Evolutionary conservation across 345 rosid species (phyloP).

Genomic region (Eucalyptus erythrocorys): DNA sequence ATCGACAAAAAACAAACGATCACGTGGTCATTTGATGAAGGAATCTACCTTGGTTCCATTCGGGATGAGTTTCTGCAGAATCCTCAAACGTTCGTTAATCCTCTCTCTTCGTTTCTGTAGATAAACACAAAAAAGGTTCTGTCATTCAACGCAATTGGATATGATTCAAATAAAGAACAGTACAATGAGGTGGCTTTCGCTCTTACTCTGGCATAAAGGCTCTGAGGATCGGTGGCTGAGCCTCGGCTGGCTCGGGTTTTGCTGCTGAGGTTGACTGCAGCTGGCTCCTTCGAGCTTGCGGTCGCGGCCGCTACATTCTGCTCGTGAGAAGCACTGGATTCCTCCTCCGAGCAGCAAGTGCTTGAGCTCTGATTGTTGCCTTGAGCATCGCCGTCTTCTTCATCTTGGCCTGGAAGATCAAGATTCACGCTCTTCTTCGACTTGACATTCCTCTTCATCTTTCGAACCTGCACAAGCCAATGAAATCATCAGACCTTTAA

Average conservation of each 20-base stretch:
- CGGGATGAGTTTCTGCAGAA: slow-evolving; percentile 70
- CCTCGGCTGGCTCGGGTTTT: slow-evolving; percentile 72
- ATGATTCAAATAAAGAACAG: not conserved
- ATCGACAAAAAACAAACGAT: not conserved
- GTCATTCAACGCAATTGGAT: not conserved
- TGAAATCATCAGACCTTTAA: not conserved
- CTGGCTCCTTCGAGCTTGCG: slow-evolving; percentile 20
- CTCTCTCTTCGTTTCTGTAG: slow-evolving; percentile 84
- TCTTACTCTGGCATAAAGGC: slow-evolving; percentile 76
- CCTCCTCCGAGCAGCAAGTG: slow-evolving; percentile 46
- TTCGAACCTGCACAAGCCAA: slow-evolving; percentile 15
- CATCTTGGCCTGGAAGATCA: slow-evolving; percentile 4
- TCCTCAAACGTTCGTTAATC: slow-evolving; percentile 65
- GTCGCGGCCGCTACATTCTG: slow-evolving; percentile 6
- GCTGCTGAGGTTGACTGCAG: slow-evolving; percentile 35
- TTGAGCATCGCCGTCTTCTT: slow-evolving; percentile 15
- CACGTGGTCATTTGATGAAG: not conserved
- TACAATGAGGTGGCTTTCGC: not conserved
- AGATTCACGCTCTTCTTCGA: slow-evolving; percentile 21
- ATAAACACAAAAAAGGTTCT: not conserved
- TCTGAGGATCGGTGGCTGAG: slow-evolving; percentile 79
- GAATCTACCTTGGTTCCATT: slow-evolving; percentile 73
- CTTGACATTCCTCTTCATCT: slow-evolving; percentile 33
- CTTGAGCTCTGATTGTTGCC: slow-evolving; percentile 18
- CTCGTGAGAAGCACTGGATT: slow-evolving; percentile 33